Percentiles rank a stretch among this genome's conserved stretches.
phyloP scores from a whole-genome alignment of 2,329 filamentous ascomycete species.

The Talaromyces sp. region DNA sequence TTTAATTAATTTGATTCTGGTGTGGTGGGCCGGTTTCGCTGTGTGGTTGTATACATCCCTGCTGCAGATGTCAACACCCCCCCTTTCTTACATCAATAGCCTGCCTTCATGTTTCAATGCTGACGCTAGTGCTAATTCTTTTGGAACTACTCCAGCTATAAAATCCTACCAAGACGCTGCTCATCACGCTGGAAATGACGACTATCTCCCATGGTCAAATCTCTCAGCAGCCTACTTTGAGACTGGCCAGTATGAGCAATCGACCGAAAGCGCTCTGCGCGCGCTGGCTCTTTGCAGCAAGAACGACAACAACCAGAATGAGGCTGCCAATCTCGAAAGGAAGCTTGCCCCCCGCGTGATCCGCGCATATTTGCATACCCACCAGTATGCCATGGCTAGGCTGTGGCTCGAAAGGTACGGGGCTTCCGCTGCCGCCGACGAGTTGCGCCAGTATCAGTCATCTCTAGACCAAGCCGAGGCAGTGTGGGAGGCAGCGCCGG shows the following conservation, averaged over 20 bases:
- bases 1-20: background rate
- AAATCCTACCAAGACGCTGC: conserved; percentile 12
- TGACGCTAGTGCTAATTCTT: background rate
- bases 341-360: conserved; percentile 8
- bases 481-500: conserved; percentile 2
- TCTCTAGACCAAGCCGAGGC: conserved; percentile 4
- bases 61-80: background rate
- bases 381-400: conserved; percentile 5
- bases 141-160: conserved; percentile 7
- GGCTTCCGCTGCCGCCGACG: background rate
- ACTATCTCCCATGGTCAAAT: conserved; percentile 13
- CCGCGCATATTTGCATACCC: conserved; percentile 7
- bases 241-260: conserved; percentile 5
- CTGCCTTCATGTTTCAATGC: background rate
- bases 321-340: conserved; percentile 2
- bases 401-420: conserved; percentile 9
- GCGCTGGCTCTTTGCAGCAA: conserved; percentile 5
- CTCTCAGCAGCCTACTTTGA: conserved; percentile 14
- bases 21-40: background rate
- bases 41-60: background rate
- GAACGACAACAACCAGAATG: background rate
- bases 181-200: conserved; percentile 6
- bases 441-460: conserved; percentile 5
- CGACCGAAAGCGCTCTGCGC: conserved; percentile 5
- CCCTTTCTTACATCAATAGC: background rate